A percentile compares a stretch with the other conserved stretches of the same genome.
Evolutionary conservation across 768 basidiomycete genomes (phyloP).

Genomic region (Boletus speciosus): DNA sequence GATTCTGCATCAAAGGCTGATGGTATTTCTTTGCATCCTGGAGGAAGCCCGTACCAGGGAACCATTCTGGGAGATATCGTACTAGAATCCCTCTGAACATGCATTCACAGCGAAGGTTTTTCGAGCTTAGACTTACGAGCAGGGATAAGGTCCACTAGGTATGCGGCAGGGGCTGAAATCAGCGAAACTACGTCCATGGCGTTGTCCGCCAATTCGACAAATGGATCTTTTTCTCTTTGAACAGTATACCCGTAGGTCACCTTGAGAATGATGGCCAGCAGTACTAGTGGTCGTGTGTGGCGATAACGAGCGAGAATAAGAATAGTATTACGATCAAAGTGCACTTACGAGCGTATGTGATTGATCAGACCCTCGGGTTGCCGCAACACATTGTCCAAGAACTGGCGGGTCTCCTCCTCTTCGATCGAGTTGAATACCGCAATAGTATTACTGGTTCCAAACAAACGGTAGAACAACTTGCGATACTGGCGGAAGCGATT

Average conservation of each 20-base stretch:
- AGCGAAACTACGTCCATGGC: conserved; percentile 17
- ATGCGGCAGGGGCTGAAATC: conserved; percentile 6
- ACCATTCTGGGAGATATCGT: conserved; percentile 32
- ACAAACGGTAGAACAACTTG: conserved; percentile 4
- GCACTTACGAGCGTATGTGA: conserved; percentile 23
- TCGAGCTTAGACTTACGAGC: conserved; percentile 2
- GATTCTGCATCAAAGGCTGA: conserved; percentile 31
- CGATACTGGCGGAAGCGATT: conserved; percentile 17
- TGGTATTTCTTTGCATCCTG: conserved; percentile 26
- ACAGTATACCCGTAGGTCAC: conserved; percentile 33
- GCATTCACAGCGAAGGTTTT: no score
- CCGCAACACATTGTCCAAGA: conserved; percentile 16
- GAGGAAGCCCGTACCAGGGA: conserved; percentile 35
- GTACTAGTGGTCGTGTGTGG: background rate
- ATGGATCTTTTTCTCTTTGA: conserved; percentile 33
- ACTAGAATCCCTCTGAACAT: conserved; percentile 16
- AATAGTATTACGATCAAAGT: background rate
- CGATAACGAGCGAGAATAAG: background rate
- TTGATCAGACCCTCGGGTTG: conserved; percentile 11
- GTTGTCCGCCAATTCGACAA: conserved; percentile 29
- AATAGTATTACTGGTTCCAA: conserved; percentile 12
- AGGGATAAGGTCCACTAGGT: conserved; percentile 22
- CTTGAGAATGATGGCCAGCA: conserved; percentile 33
- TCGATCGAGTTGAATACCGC: conserved; percentile 10
- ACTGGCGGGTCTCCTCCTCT: conserved; percentile 17